Evolutionary conservation across 192 early-diverging fungal genomes (phyloP).

Genomic region (Coemansia sp.): DNA sequence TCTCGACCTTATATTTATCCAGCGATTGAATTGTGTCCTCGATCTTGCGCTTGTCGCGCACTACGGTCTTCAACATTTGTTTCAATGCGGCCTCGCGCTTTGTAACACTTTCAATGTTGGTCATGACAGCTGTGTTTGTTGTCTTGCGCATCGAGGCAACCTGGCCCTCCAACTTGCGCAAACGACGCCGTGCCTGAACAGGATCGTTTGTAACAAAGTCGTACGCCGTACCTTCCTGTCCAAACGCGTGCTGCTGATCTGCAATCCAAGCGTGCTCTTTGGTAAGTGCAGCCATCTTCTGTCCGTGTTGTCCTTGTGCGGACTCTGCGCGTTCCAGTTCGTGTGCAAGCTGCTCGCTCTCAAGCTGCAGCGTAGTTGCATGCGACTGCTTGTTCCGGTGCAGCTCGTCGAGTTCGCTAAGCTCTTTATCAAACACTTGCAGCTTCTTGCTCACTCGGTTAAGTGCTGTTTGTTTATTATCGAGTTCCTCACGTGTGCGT

Average conservation of each 20-base stretch:
- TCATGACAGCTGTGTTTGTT: slow-evolving; percentile 93
- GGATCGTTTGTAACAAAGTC: slow-evolving; percentile 82
- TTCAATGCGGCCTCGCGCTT: slow-evolving; percentile 84
- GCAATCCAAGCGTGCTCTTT: slow-evolving; percentile 78
- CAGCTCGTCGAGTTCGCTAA: slow-evolving; percentile 66
- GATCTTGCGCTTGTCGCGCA: slow-evolving; percentile 93
- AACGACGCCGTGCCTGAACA: slow-evolving; percentile 66
- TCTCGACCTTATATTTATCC: slow-evolving; percentile 89
- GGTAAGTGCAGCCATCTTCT: slow-evolving; percentile 55
- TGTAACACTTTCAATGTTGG: slow-evolving; percentile 88
- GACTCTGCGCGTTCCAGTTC: slow-evolving; percentile 72
- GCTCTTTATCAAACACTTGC: slow-evolving; percentile 74
- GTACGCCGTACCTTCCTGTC: slow-evolving; percentile 74
- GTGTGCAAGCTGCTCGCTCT: slow-evolving; percentile 77
- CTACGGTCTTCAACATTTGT: slow-evolving; percentile 84
- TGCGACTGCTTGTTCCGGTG: slow-evolving; percentile 65
- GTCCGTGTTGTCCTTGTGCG: slow-evolving; percentile 57
- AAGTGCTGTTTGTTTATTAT: slow-evolving; percentile 58
- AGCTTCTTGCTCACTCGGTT: slow-evolving; percentile 66
- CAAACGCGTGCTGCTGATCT: slow-evolving; percentile 89
- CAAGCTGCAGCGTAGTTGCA: slow-evolving; percentile 68
- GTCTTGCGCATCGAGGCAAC: slow-evolving; percentile 79
- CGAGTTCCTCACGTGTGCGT: slow-evolving; percentile 49
- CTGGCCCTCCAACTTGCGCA: slow-evolving; percentile 74
- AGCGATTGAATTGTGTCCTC: slow-evolving; percentile 87